phyloP scores from a whole-genome alignment of 2,329 filamentous ascomycete genomes.

The Tothia fuscella region DNA sequence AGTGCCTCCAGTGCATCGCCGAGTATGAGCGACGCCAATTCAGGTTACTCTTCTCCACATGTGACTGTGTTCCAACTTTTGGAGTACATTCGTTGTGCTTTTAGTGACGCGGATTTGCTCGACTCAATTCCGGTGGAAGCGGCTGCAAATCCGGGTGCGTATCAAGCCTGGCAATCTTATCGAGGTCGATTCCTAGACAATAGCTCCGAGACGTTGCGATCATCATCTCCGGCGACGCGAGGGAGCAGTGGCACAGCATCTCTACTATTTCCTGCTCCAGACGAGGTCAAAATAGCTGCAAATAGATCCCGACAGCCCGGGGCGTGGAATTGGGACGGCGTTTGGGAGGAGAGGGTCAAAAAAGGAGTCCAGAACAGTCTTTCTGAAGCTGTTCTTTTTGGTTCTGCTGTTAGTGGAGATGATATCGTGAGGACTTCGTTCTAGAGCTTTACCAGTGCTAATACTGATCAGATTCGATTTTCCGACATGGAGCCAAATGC shows the following conservation, averaged over 20 bases:
- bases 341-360: constrained; percentile 84
- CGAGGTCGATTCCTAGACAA: constrained; percentile 27
- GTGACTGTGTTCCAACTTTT: constrained; percentile 57
- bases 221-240: constrained; percentile 1
- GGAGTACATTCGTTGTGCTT: constrained; percentile 69
- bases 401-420: constrained; percentile 28
- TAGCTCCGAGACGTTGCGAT: constrained; percentile 10
- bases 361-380: constrained; percentile 66
- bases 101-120: constrained; percentile 64
- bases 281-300: constrained; percentile 6
- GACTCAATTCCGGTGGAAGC: constrained; percentile 70
- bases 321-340: constrained; percentile 96
- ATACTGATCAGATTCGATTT: constrained; percentile 25
- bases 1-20: neutral
- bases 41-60: constrained; percentile 15
- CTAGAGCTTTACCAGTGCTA: constrained; percentile 3
- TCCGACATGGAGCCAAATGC: constrained; percentile 23
- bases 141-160: constrained; percentile 81
- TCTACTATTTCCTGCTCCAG: neutral
- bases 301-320: constrained; percentile 47
- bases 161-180: constrained; percentile 82
- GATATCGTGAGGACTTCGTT: constrained; percentile 13
- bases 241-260: neutral
- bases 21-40: neutral
- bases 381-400: constrained; percentile 70